Evolutionary conservation across 306 rosid species (phyloP).

Genomic region (Lotus japonicus): DNA sequence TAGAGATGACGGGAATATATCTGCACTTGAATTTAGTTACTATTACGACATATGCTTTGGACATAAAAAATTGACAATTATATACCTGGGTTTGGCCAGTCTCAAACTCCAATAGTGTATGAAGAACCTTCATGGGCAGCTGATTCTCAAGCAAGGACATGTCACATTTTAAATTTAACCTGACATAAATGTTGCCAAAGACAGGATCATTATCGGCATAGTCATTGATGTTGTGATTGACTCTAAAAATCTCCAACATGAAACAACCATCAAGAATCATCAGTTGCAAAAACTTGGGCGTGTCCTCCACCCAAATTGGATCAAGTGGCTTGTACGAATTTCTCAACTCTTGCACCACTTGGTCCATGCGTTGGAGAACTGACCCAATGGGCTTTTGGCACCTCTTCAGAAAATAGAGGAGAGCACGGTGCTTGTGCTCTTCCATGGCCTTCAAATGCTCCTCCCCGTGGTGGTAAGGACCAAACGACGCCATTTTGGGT

Average conservation of each 20-base stretch:
- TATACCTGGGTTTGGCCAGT: neutral
- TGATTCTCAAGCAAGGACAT: constrained; percentile 69
- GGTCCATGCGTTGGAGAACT: neutral
- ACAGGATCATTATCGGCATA: constrained; percentile 43
- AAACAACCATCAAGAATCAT: constrained; percentile 62
- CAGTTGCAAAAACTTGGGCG: constrained; percentile 19
- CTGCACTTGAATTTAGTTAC: too few species aligned
- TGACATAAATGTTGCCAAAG: constrained; percentile 37
- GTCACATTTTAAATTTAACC: constrained; percentile 35
- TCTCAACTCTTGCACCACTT: constrained; percentile 27
- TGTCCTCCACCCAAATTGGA: constrained; percentile 6
- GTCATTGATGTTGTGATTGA: neutral
- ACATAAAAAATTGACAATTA: neutral
- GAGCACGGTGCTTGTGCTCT: neutral
- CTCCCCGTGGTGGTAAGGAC: too few species aligned
- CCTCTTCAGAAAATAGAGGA: constrained; percentile 29
- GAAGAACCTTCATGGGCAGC: constrained; percentile 37
- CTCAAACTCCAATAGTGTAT: constrained; percentile 24
- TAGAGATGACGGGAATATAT: too few species aligned
- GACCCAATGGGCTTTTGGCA: constrained; percentile 10
- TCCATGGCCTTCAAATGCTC: too few species aligned
- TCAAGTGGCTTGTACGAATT: constrained; percentile 36
- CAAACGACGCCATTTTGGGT: too few species aligned
- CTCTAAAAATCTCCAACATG: constrained; percentile 29
- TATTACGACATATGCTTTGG: neutral